A percentile compares a stretch with the other conserved stretches of the same genome.
Evolutionary conservation across 345 rosid genomes (phyloP).

Genomic region (Melaleuca alternifolia): DNA sequence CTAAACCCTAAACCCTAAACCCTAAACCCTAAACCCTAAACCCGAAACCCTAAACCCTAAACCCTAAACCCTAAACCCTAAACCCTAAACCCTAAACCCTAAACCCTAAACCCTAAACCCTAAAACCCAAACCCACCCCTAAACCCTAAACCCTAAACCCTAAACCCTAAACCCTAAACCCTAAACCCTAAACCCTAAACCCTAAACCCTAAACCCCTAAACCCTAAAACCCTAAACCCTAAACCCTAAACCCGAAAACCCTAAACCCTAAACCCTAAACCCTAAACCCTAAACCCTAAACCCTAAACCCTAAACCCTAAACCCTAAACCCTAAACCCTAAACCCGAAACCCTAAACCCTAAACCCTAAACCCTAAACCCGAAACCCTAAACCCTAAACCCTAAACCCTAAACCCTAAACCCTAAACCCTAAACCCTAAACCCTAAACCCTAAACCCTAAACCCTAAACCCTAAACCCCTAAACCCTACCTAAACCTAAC

Average conservation of each 20-base stretch:
- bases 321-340: slow-evolving; percentile 11
- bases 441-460: no score
- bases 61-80: neutral
- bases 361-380: no score
- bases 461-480: no score
- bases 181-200: neutral
- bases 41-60: neutral
- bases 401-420: neutral
- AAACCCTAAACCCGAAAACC: no score
- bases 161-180: neutral
- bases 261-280: neutral
- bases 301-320: neutral
- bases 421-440: no score
- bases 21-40: neutral
- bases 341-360: no score
- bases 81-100: neutral
- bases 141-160: neutral
- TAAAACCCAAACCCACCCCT: neutral
- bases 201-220: neutral
- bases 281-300: neutral
- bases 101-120: neutral
- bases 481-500: no score
- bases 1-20: neutral
- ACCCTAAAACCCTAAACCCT: neutral
- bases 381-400: neutral